phyloP scores from a whole-genome alignment of 345 rosid genomes.

The Mercurialis annua region DNA sequence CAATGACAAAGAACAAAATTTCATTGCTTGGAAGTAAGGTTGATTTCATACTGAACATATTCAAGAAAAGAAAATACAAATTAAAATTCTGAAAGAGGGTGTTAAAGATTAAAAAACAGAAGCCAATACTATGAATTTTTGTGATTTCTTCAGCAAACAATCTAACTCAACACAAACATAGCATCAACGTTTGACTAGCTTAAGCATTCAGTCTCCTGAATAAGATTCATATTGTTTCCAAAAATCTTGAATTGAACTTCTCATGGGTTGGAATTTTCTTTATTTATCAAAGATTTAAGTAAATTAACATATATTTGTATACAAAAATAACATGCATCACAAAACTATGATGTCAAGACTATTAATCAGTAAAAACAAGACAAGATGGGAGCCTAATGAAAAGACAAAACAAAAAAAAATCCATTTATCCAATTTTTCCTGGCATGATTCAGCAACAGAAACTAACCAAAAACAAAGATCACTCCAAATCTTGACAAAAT shows the following conservation, averaged over 20 bases:
- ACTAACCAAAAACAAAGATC: conserved; percentile 8
- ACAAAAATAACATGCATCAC: background rate
- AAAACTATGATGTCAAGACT: background rate
- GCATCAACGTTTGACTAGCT: background rate
- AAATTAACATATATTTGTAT: background rate
- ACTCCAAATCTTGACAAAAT: conserved; percentile 5
- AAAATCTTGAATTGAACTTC: too few species aligned
- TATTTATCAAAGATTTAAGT: background rate
- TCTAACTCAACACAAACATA: background rate
- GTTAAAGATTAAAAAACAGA: background rate
- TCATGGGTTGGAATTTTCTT: background rate
- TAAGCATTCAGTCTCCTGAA: background rate
- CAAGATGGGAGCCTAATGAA: too few species aligned
- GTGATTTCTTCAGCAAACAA: background rate
- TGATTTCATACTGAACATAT: conserved; percentile 1
- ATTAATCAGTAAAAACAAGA: background rate
- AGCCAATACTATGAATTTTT: background rate
- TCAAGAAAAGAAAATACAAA: background rate
- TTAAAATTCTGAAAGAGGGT: background rate
- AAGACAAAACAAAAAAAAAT: background rate
- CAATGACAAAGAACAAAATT: background rate
- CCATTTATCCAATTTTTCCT: background rate
- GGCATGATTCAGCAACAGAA: background rate
- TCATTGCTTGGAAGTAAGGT: background rate
- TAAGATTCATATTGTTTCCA: background rate